Evolutionary conservation across 2,329 filamentous ascomycete species (phyloP).

Genomic region (Colletotrichum sp.): DNA sequence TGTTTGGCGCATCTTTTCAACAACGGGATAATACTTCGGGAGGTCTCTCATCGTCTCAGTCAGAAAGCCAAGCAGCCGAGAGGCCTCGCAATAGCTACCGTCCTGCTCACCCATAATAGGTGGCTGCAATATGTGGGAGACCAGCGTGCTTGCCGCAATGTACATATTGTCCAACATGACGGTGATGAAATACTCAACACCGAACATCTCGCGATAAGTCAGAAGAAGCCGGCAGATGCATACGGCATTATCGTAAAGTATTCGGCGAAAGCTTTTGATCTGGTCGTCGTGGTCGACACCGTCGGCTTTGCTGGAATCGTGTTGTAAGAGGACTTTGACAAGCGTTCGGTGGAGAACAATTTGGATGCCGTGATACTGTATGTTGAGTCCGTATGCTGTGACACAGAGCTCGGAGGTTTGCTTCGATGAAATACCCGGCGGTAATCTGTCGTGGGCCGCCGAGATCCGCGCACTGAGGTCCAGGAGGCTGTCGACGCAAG

Average conservation of each 20-base stretch:
- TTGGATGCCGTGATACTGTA: not conserved
- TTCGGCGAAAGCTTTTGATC: not conserved
- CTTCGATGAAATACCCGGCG: not conserved
- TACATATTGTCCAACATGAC: not conserved
- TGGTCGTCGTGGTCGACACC: not conserved
- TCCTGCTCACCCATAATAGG: not conserved
- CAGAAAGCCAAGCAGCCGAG: not conserved
- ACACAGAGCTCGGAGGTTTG: not conserved
- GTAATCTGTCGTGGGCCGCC: not conserved
- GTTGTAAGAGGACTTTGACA: not conserved
- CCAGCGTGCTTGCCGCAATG: not conserved
- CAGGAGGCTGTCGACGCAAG: not conserved
- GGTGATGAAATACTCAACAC: not conserved
- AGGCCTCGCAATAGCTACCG: not conserved
- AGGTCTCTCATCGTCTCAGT: not conserved
- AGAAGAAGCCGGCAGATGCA: not conserved
- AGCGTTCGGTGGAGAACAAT: not conserved
- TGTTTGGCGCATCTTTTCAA: not conserved
- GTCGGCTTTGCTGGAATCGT: not conserved
- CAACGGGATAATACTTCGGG: not conserved
- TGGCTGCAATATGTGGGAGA: not conserved
- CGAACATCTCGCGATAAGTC: not conserved
- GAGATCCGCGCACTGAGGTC: not conserved
- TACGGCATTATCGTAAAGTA: not conserved
- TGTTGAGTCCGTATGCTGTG: not conserved